Evolutionary conservation across 345 rosid genomes (phyloP).

Genomic region (Excoecaria agallocha): DNA sequence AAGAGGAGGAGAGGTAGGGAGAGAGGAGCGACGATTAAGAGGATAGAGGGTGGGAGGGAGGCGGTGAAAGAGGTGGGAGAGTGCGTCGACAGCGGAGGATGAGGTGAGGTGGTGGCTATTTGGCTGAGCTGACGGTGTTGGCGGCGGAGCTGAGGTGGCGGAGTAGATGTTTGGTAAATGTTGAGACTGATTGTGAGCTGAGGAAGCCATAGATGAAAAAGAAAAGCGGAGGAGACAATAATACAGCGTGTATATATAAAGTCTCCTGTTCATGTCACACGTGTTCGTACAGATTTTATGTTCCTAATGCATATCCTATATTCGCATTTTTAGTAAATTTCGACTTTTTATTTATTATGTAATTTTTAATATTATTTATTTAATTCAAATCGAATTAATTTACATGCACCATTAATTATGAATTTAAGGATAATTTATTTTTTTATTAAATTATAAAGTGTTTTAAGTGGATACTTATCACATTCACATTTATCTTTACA

Average conservation of each 20-base stretch:
- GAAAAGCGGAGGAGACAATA: background rate
- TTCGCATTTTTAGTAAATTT: too few relatives aligned
- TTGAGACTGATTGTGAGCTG: constrained; percentile 46
- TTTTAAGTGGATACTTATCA: too few relatives aligned
- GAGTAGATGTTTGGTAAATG: constrained; percentile 38
- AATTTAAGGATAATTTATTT: too few relatives aligned
- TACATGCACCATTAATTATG: too few relatives aligned
- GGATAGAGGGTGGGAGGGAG: constrained; percentile 73
- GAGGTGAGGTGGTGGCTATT: constrained; percentile 30
- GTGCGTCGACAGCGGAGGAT: constrained; percentile 47
- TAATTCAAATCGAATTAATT: too few relatives aligned
- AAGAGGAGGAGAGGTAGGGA: constrained; percentile 38
- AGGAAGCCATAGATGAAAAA: constrained; percentile 39
- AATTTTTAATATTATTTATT: too few relatives aligned
- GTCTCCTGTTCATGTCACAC: background rate
- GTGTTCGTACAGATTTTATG: too few relatives aligned
- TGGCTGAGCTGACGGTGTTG: too few relatives aligned
- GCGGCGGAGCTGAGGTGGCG: constrained; percentile 77
- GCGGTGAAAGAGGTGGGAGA: constrained; percentile 66
- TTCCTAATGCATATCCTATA: too few relatives aligned
- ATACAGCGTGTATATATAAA: background rate
- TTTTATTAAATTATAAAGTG: too few relatives aligned
- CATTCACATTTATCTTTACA: too few relatives aligned
- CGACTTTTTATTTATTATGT: too few relatives aligned
- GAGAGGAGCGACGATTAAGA: constrained; percentile 45